Evolutionary conservation across 2,329 filamentous ascomycete species (phyloP), one percentile per base, ranked within the genome.

Genomic region (Arthrobotrys conoides): DNA sequence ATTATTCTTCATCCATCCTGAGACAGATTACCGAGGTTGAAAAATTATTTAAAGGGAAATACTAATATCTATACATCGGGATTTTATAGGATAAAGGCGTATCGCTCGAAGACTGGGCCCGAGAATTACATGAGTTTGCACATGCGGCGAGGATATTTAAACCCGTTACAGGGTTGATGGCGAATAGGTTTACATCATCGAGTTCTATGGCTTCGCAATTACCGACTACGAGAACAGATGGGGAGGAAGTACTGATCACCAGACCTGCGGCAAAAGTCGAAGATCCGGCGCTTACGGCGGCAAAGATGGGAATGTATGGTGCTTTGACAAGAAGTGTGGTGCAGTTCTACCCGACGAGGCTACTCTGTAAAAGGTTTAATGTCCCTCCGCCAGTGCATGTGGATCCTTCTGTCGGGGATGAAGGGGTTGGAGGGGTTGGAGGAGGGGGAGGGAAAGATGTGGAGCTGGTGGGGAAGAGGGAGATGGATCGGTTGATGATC

Each of bases 311-410:
- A 72, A 97, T 98, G 94, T 97, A 94, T 84, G 96, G 96, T 0
- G 88, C 90, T 14, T 88, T 98, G 89, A 99, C 96, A 2, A 88
- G 96, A 79, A 90, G 88, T 22, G 87, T 88, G 0, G 84, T 89
- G 6, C 88, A 90, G 3, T 98, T 97, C 84, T 91, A 91, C 81
- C 96, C 96, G 0, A 91, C 91, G 0, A 88, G 94, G 69, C 85
- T 99, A 48, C 85, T 98, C n/a, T 98, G 95, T 85, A 99, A 98
- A 84, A 88, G 96, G 8, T 97, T 99, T 85, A 94, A 94, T 81
- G 91, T 98, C n/a, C 90, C 88, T 77, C 89, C 92, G 8, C 93
- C 94, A 0, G 87, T 88, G 9, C 89, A 93, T 83, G 90, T 91
- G 36, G 88, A 89, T 81, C 85, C 87, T 38, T 88, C 91, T 49